Percentiles rank a stretch among this genome's conserved stretches.
phyloP scores from a whole-genome alignment of 352 stramenopile species.

The Saprolegnia parasitica region DNA sequence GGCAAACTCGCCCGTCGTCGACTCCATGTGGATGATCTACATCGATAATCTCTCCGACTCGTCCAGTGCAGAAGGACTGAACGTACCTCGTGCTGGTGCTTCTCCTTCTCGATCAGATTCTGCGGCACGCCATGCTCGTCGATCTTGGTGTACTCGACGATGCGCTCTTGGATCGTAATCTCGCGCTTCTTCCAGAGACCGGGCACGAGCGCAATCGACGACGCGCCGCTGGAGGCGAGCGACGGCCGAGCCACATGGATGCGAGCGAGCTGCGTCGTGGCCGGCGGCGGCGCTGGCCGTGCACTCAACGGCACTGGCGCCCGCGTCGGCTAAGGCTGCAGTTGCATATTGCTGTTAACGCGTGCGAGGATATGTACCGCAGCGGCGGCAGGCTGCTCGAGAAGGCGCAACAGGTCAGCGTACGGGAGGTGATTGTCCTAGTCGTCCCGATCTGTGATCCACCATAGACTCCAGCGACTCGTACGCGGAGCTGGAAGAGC shows the following conservation, averaged over 20 bases:
- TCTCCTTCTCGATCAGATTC: constrained; percentile 74
- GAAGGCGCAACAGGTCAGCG: constrained; percentile 51
- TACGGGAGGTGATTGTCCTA: constrained; percentile 20
- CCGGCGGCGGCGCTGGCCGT: not conserved
- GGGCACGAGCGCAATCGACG: constrained; percentile 31
- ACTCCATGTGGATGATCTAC: constrained; percentile 71
- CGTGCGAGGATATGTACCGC: not conserved
- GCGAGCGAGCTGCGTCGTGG: not conserved
- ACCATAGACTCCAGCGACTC: not conserved
- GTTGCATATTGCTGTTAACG: not conserved
- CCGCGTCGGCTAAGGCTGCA: not conserved
- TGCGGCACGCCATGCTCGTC: constrained; percentile 69
- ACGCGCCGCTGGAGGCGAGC: not conserved
- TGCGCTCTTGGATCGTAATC: constrained; percentile 82
- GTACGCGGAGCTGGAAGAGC: constrained; percentile 43
- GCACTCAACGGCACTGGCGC: not conserved
- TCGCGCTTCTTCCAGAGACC: constrained; percentile 85
- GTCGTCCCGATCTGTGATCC: not conserved
- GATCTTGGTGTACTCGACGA: constrained; percentile 86
- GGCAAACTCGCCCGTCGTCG: constrained; percentile 65
- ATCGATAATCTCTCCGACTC: not conserved
- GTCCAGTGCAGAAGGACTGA: too few species aligned
- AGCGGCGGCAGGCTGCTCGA: constrained; percentile 31
- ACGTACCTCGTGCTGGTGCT: constrained; percentile 76
- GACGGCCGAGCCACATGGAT: constrained; percentile 35